These are phyloP conservation scores for Avena sativa DNA, from an alignment of 176 grass and related monocot species.

Conservation along the genomic window DNA sequence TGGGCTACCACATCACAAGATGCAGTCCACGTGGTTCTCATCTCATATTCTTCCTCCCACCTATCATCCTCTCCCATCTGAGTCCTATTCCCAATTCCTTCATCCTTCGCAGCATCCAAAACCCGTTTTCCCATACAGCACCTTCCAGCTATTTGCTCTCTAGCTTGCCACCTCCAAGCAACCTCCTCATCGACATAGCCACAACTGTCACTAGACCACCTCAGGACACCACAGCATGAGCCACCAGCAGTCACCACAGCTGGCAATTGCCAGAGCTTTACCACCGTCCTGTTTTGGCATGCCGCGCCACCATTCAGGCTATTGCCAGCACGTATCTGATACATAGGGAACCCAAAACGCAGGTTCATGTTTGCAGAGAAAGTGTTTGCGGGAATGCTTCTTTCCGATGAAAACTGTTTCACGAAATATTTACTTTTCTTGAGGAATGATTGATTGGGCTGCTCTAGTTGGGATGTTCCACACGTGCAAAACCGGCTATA, in stretches of 20 bases:
- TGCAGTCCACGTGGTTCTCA: neutral
- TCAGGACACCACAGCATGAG: neutral
- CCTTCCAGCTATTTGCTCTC: neutral
- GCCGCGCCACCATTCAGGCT: neutral
- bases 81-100: neutral
- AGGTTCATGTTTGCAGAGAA: constrained; percentile 12
- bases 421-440: neutral
- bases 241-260: neutral
- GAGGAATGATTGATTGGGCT: neutral
- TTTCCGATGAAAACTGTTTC: neutral
- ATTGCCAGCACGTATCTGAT: neutral
- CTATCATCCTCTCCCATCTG: neutral
- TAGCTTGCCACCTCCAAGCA: neutral
- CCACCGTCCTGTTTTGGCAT: neutral
- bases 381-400: neutral
- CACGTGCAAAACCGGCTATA: neutral
- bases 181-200: neutral
- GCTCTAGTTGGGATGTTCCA: neutral
- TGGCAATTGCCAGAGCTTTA: neutral
- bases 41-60: constrained; percentile 12
- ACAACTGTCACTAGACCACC: neutral
- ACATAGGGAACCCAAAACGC: neutral
- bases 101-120: neutral
- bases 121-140: neutral
- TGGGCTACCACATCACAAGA: neutral